phyloP scores from a whole-genome alignment of 192 early-diverging fungal species.

The Radiomyces spectabilis region DNA sequence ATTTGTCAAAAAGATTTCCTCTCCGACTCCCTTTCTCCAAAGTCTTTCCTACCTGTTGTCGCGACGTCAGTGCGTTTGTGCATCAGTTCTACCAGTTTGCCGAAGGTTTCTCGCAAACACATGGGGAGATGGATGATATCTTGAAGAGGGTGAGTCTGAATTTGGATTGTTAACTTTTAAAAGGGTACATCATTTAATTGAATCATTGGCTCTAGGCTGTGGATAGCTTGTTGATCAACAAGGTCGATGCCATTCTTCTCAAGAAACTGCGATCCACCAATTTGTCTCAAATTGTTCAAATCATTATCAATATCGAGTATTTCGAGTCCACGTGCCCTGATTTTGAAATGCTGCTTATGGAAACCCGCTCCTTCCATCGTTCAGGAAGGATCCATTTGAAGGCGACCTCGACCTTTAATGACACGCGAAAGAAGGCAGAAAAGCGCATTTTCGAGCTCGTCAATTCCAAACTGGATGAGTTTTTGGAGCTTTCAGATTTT shows the following conservation, averaged over 20 bases:
- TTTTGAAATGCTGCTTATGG: slow-evolving; percentile 71
- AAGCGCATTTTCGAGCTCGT: slow-evolving; percentile 76
- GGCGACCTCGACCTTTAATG: slow-evolving; percentile 58
- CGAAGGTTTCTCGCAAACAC: slow-evolving; percentile 74
- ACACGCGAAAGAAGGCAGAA: slow-evolving; percentile 63
- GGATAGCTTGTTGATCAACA: slow-evolving; percentile 64
- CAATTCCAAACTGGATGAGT: slow-evolving; percentile 74
- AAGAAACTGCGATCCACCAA: slow-evolving; percentile 60
- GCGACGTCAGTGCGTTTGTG: slow-evolving; percentile 64
- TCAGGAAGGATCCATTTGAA: slow-evolving; percentile 51
- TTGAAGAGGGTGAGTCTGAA: slow-evolving; percentile 60
- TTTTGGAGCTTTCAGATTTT: slow-evolving; percentile 76
- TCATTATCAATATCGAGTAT: slow-evolving; percentile 75
- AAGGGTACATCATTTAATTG: not conserved
- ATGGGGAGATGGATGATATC: slow-evolving; percentile 84
- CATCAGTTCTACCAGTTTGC: slow-evolving; percentile 77
- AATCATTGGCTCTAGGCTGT: slow-evolving; percentile 31
- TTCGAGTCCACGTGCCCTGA: slow-evolving; percentile 61
- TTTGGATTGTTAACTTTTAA: too few species aligned
- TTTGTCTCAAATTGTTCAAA: slow-evolving; percentile 79
- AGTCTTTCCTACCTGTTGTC: slow-evolving; percentile 67
- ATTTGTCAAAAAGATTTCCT: slow-evolving; percentile 49
- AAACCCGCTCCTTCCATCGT: slow-evolving; percentile 53
- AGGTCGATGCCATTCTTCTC: slow-evolving; percentile 59
- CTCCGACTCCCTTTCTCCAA: slow-evolving; percentile 72